Conservation (phyloP, 73 alveolate species). For the Tetrahymena borealis region DNA sequence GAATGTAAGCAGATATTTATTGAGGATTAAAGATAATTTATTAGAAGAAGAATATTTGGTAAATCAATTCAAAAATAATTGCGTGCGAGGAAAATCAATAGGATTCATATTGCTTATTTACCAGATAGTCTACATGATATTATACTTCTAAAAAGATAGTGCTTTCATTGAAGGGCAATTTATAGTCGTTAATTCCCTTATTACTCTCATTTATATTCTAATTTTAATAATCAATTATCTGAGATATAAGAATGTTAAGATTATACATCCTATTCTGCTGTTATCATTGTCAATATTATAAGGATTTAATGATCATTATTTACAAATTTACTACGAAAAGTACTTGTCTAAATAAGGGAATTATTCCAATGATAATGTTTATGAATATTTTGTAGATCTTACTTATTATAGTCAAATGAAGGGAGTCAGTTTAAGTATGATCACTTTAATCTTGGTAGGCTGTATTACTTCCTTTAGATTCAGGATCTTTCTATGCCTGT, state of each 20-base stretch:
- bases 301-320: background rate
- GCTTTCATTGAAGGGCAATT: background rate
- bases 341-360: background rate
- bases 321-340: background rate
- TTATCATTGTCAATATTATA: background rate
- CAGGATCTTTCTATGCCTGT: background rate
- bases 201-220: background rate
- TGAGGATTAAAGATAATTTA: background rate
- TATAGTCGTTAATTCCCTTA: background rate
- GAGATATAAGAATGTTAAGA: background rate
- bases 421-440: background rate
- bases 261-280: background rate
- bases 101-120: background rate
- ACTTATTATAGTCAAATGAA: background rate
- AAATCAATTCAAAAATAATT: background rate
- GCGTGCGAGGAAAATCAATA: background rate
- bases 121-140: background rate
- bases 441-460: background rate
- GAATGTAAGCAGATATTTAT: background rate
- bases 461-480: background rate
- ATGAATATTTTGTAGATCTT: background rate
- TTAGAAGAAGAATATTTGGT: background rate
- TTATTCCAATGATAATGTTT: background rate
- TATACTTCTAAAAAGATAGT: background rate
- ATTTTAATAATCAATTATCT: background rate